phyloP scores from a whole-genome alignment of 2,329 filamentous ascomycete species.

The Trichoderma koningii region DNA sequence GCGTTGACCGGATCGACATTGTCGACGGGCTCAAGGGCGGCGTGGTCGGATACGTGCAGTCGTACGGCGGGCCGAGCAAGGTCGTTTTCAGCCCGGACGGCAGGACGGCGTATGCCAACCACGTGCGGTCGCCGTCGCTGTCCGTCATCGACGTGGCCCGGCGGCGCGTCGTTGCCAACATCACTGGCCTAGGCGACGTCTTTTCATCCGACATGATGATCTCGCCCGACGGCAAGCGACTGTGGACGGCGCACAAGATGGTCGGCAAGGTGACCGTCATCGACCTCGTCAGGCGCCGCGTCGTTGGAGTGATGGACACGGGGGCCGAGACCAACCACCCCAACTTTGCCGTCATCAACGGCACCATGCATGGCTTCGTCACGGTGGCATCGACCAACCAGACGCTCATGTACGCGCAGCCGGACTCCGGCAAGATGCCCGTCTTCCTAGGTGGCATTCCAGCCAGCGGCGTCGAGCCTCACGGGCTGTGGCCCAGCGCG shows the following conservation, averaged over 20 bases:
- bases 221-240: conserved; percentile 24
- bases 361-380: conserved; percentile 25
- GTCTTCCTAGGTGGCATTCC: conserved; percentile 23
- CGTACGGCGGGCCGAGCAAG: conserved; percentile 29
- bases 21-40: conserved; percentile 28
- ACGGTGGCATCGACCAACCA: conserved; percentile 26
- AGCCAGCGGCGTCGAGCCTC: conserved; percentile 26
- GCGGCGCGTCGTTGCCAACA: conserved; percentile 17
- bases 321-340: conserved; percentile 28
- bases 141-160: conserved; percentile 27
- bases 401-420: conserved; percentile 27
- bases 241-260: conserved; percentile 29
- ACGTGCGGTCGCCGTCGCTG: conserved; percentile 27
- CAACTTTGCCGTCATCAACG: conserved; percentile 26
- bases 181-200: conserved; percentile 21
- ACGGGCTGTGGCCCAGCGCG: conserved; percentile 28
- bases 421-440: conserved; percentile 7
- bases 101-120: conserved; percentile 27
- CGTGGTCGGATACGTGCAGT: conserved; percentile 20
- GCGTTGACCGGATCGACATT: conserved; percentile 27
- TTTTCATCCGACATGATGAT: conserved; percentile 30
- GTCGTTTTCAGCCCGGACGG: conserved; percentile 30
- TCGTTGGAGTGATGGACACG: conserved; percentile 24
- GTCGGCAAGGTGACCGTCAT: conserved; percentile 26
- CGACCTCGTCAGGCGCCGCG: neutral